Conservation (phyloP, 352 stramenopile genomes). For the Globisporangium irregulare region DNA sequence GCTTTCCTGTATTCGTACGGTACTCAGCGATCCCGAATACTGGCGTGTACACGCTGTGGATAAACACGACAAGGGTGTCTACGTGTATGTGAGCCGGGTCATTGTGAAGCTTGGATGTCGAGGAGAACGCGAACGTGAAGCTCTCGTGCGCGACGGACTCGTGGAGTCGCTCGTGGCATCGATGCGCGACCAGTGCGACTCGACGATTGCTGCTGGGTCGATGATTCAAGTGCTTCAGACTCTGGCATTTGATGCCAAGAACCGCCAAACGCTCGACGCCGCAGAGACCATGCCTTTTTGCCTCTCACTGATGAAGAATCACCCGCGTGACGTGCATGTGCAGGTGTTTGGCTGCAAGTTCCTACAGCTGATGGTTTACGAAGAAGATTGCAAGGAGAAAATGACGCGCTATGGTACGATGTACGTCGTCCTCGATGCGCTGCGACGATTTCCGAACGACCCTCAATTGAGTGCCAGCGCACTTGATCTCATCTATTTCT, state of each 20-base stretch:
- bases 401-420: constrained; percentile 39
- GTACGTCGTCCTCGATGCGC: constrained; percentile 27
- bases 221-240: constrained; percentile 51
- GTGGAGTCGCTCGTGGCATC: constrained; percentile 34
- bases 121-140: constrained; percentile 45
- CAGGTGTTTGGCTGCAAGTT: constrained; percentile 63
- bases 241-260: constrained; percentile 40
- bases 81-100: constrained; percentile 40
- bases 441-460: constrained; percentile 35
- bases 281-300: constrained; percentile 28
- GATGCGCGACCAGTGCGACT: constrained; percentile 14
- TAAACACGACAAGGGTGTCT: constrained; percentile 28
- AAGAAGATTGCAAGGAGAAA: constrained; percentile 46
- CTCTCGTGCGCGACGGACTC: constrained; percentile 38
- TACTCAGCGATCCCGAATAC: constrained; percentile 27
- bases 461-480: constrained; percentile 35
- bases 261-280: constrained; percentile 29
- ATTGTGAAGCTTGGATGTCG: constrained; percentile 40
- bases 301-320: constrained; percentile 34
- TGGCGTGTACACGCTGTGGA: constrained; percentile 23
- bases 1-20: constrained; percentile 33
- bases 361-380: constrained; percentile 62
- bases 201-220: constrained; percentile 14
- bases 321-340: constrained; percentile 26
- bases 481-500: constrained; percentile 53